phyloP scores from a whole-genome alignment of 257 asterid species.

The Rhazya stricta region DNA sequence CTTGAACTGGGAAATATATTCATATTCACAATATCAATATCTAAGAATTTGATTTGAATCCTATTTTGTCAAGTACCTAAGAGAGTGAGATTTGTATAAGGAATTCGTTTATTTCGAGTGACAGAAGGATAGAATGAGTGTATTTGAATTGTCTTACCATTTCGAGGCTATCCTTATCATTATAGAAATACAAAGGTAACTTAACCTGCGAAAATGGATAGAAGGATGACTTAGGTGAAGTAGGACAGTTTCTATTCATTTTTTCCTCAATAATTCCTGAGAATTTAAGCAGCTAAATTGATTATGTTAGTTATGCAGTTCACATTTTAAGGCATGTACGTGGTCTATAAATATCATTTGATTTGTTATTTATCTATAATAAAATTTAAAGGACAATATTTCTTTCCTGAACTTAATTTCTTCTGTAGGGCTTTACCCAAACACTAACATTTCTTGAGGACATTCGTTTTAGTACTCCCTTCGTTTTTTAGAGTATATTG shows the following conservation, averaged over 20 bases:
- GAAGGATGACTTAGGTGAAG: background rate
- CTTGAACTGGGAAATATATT: background rate
- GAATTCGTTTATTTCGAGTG: background rate
- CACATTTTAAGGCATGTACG: background rate
- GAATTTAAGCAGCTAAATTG: background rate
- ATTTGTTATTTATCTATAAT: background rate
- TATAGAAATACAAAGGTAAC: background rate
- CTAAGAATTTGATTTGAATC: background rate
- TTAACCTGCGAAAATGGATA: background rate
- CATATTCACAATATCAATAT: background rate
- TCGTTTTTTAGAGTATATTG: no score
- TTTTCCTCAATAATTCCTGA: background rate
- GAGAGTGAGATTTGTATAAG: background rate
- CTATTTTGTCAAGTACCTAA: background rate
- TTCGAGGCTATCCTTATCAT: background rate
- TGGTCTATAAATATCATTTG: conserved; percentile 1
- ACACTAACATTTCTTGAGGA: background rate
- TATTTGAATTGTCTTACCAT: background rate
- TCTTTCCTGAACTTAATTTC: background rate
- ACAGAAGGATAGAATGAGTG: background rate
- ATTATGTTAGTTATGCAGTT: background rate
- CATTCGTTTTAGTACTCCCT: background rate
- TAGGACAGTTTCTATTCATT: background rate
- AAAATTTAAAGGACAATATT: background rate
- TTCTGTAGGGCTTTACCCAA: background rate